Base-by-base conservation (phyloP, 805 yeast genomes). In the Barnettozyma populi region DNA sequence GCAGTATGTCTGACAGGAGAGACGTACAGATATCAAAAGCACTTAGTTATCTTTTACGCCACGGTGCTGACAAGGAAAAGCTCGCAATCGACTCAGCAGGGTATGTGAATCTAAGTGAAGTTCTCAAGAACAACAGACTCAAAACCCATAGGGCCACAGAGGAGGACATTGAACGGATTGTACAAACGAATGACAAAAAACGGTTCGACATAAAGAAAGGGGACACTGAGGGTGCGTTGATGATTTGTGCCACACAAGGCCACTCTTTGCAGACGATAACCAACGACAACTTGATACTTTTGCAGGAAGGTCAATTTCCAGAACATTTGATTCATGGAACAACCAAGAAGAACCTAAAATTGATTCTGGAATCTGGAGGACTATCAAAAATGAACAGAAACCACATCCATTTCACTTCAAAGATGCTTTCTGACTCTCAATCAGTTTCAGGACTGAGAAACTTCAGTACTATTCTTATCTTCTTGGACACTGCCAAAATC, bases 201-300 rank as follows among this genome's bases (percentile, higher is more conserved):
- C 64, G 99, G 46, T 92, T 82, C 65, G 73, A 74, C 32, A 51
- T 90, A 11, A 50, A 50, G 7, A 44, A 46, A 5, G 56, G 56
- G 9, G 65, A 62, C 6, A 23, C 23, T 23, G 67, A 56, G 5
- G 65, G 61, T 11, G 58, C 49, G 5, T 43, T 51, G 11, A 43
- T 55, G 32, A 78, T 92, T n/a, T 79, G 97, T 61, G 98, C 99
- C 4, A 83, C 84, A 45, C 99, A 94, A 65, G 99, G 99, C 4
- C 99, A 94, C 64, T 81, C 95, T 0, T 67, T 92, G 5, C 60
- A 63, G 31, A 49, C 57, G 0, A 69, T 81, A 1, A 64, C 66
- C 2, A 69, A 71, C 25, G 74, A 69, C 19, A 71, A 74, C 25
- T 63, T 79, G 25, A 61, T 45, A 41, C 69, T 60, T 34, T 57